A percentile compares a stretch with the other conserved stretches of the same genome.
phyloP scores from a whole-genome alignment of 805 yeast genomes.

The Nakazawaea holstii region DNA sequence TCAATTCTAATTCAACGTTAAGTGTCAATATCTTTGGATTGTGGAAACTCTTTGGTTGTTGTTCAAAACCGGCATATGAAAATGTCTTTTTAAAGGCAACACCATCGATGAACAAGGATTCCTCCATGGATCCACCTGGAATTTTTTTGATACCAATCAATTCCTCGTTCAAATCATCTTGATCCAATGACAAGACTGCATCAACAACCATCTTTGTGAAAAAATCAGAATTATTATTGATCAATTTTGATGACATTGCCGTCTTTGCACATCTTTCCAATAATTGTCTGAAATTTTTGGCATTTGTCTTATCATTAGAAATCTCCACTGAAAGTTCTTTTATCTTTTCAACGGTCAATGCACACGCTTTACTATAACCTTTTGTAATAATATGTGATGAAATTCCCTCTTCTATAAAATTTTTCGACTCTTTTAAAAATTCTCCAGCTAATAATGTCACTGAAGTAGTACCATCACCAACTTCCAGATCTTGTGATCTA shows the following conservation, averaged over 20 bases:
- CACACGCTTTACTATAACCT: constrained; percentile 81
- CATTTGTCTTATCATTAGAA: constrained; percentile 36
- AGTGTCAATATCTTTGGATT: constrained; percentile 80
- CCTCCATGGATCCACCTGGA: constrained; percentile 96
- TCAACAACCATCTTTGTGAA: constrained; percentile 97
- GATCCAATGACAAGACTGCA: constrained; percentile 85
- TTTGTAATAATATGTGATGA: constrained; percentile 84
- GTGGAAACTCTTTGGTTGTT: constrained; percentile 83
- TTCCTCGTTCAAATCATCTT: constrained; percentile 77
- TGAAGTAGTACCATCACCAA: constrained; percentile 97
- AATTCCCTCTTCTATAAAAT: constrained; percentile 93
- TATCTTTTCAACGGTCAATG: constrained; percentile 68
- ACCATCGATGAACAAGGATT: constrained; percentile 82
- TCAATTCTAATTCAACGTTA: constrained; percentile 91
- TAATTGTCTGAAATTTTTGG: constrained; percentile 62
- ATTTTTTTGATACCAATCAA: constrained; percentile 93
- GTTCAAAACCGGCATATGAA: constrained; percentile 97
- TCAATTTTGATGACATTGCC: constrained; percentile 94
- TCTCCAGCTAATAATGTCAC: constrained; percentile 95
- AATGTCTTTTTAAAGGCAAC: constrained; percentile 97
- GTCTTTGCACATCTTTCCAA: constrained; percentile 92
- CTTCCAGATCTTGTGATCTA: constrained; percentile 95
- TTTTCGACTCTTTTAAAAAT: constrained; percentile 82
- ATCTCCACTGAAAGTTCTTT: constrained; percentile 73
- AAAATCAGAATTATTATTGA: constrained; percentile 79